These are phyloP conservation scores for Excoecaria cochinchinensis DNA, from an alignment of 345 rosid genomes.

Conservation along the genomic window DNA sequence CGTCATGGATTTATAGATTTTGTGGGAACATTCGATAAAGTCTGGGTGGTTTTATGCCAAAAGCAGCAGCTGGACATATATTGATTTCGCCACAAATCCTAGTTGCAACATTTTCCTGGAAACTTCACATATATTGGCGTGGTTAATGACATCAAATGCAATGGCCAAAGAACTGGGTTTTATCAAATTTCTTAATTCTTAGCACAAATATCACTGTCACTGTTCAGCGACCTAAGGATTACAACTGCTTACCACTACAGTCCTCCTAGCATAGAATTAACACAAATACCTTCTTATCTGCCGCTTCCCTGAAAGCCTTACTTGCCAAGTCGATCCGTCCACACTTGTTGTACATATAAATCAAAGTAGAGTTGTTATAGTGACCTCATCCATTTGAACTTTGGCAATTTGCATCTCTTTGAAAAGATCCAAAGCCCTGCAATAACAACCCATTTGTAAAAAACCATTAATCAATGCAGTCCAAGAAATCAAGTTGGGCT, in stretches of 20 bases:
- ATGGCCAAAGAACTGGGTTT: not conserved
- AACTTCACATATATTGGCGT: not conserved
- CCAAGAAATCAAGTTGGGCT: conserved; percentile 30
- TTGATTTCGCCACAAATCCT: not conserved
- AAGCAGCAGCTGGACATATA: not conserved
- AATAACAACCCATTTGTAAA: conserved; percentile 15
- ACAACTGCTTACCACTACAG: too few species aligned
- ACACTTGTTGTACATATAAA: conserved; percentile 30
- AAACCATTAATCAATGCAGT: conserved; percentile 23
- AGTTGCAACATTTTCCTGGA: not conserved
- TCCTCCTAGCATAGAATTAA: conserved; percentile 29
- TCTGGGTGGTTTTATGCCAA: not conserved
- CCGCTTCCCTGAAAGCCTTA: conserved; percentile 12
- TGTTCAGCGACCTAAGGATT: too few species aligned
- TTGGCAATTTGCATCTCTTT: conserved; percentile 23
- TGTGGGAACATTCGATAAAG: not conserved
- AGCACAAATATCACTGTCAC: not conserved
- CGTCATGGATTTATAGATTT: too few species aligned
- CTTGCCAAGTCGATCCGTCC: conserved; percentile 24
- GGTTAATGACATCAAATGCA: not conserved
- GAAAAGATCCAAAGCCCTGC: conserved; percentile 20
- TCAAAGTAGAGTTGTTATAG: conserved; percentile 19
- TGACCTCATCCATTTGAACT: conserved; percentile 16
- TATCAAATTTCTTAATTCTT: not conserved
- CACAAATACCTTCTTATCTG: conserved; percentile 23